Evolutionary conservation across 2,329 filamentous ascomycete genomes (phyloP), one percentile per base, ranked within the genome.

Genomic region (Lecanicillium sp.): DNA sequence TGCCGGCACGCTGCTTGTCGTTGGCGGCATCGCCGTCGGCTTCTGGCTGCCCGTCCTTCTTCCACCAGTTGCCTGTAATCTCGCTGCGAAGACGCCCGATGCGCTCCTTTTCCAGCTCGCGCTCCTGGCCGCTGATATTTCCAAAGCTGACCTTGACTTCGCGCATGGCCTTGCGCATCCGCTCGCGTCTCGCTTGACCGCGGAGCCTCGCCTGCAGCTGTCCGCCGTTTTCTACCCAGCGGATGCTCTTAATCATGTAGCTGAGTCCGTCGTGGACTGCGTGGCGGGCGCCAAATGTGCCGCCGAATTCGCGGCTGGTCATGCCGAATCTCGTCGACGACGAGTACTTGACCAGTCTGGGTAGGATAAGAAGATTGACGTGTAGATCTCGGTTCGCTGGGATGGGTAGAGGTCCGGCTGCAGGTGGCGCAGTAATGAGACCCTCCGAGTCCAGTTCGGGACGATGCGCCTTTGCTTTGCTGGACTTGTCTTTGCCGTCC

Each of bases 291-390:
- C 58, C 58, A 32, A 54, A 56, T 18, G 65, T 71, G 17, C 72
- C 75, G 6, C 79, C 83, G 71, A 88, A 96, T 43, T 83, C 78
- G 19, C 88, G 79, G 47, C 86, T 94, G 49, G 79, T 81, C 41
- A 98, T 76, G 3, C 90, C 90, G 52, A 84, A 87, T 31, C 87
- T 75, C 1, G 83, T 83, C 0, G 79, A 83, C 5, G 80, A 77
- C 1, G 77, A 69, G 55, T 97, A 98, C 44, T 78, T 79, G 46
- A 87, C 73, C 4, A 98, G 66, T 1, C 77, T 71, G 0, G 90
- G 92, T 1, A 97, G 70, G 11, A 98, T 79, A 11, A 96, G 66
- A 1, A 97, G 60, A 13, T 86, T 94, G 47, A 98, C 84, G 49
- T 97, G 87, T 30, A 94, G 65, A 55, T 97, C 92, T 49, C 82